Evolutionary conservation across 169 alveolate genomes (phyloP).

Genomic region (Perkinsus olseni): DNA sequence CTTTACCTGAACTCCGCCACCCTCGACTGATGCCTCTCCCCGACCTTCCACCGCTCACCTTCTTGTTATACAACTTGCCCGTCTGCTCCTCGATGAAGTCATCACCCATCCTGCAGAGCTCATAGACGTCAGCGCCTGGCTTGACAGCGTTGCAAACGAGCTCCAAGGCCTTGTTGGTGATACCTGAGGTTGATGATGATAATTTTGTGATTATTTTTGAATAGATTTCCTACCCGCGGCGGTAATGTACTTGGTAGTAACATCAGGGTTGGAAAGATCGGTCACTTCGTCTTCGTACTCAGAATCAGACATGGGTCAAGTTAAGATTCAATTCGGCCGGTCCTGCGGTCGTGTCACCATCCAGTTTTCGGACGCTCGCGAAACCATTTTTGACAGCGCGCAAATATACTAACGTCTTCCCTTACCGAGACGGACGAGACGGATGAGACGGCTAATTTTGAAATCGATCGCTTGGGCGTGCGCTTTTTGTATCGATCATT

Average conservation of each 20-base stretch:
- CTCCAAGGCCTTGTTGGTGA: slow-evolving; percentile 21
- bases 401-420: too few relatives aligned
- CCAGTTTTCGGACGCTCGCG: too few relatives aligned
- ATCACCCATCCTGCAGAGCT: slow-evolving; percentile 20
- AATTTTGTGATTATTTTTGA: too few relatives aligned
- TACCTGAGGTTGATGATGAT: neutral
- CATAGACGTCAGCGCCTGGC: slow-evolving; percentile 30
- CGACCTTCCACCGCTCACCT: neutral
- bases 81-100: slow-evolving; percentile 12
- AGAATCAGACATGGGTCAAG: neutral
- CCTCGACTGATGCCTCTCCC: too few relatives aligned
- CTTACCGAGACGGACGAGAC: neutral
- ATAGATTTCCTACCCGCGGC: slow-evolving; percentile 32
- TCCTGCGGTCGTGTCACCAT: too few relatives aligned
- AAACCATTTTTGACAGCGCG: too few relatives aligned
- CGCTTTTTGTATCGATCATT: neutral
- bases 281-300: slow-evolving; percentile 15
- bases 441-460: neutral
- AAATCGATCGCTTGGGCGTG: neutral
- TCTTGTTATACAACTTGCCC: slow-evolving; percentile 7
- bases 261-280: slow-evolving; percentile 28
- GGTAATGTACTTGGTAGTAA: slow-evolving; percentile 18
- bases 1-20: neutral
- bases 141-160: neutral
- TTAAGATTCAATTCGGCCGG: too few relatives aligned